Conservation (phyloP, 805 yeast genomes). For the Diddensiella santjacobensis region DNA sequence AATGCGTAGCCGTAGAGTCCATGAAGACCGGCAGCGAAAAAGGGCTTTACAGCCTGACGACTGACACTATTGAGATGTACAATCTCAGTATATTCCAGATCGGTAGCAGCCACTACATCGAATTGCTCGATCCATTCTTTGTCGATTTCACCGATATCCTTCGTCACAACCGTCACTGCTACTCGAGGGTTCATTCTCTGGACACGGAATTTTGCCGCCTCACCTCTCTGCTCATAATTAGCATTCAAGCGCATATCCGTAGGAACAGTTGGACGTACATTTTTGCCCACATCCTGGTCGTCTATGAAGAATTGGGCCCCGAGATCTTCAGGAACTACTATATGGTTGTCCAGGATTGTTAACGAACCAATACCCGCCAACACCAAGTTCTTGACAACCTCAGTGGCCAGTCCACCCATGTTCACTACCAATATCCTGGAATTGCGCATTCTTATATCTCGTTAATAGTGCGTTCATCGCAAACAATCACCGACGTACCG, state of each 20-base stretch:
- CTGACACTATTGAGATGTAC: constrained; percentile 49
- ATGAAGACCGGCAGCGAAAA: constrained; percentile 63
- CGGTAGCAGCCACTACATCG: constrained; percentile 75
- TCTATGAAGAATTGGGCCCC: constrained; percentile 72
- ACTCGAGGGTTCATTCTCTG: constrained; percentile 81
- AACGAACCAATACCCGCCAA: constrained; percentile 84
- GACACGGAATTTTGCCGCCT: constrained; percentile 52
- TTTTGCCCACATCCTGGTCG: constrained; percentile 51
- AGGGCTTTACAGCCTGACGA: constrained; percentile 55
- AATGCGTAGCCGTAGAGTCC: constrained; percentile 84
- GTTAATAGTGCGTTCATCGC: too few species aligned
- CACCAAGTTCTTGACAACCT: constrained; percentile 76
- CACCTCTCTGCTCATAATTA: constrained; percentile 49
- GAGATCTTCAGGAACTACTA: constrained; percentile 57
- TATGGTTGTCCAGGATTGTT: constrained; percentile 59
- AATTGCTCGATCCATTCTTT: constrained; percentile 48
- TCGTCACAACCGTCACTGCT: constrained; percentile 44
- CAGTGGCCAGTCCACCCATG: constrained; percentile 75
- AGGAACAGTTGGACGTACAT: constrained; percentile 16
- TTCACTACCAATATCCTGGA: constrained; percentile 69
- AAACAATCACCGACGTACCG: constrained; percentile 14
- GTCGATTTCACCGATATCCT: constrained; percentile 26
- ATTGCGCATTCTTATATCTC: constrained; percentile 48
- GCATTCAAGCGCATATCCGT: too few species aligned
- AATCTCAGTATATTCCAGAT: constrained; percentile 37